Conservation (phyloP, 306 rosid species). For the Dalbergia oliveri region DNA sequence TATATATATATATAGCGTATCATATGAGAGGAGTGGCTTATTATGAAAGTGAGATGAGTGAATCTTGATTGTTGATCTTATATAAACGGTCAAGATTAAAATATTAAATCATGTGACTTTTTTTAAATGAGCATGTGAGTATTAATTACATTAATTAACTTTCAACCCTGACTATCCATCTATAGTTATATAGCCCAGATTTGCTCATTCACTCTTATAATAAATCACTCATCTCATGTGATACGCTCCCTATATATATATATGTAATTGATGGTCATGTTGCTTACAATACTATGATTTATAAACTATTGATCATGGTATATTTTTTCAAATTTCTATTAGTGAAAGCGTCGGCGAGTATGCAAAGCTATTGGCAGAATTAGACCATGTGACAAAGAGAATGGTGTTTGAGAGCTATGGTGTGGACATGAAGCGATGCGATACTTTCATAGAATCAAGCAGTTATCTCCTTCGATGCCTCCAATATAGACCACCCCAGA, state of each 20-base stretch:
- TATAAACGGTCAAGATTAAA: too few species aligned
- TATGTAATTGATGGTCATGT: not conserved
- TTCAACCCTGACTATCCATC: too few species aligned
- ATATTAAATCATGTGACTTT: too few species aligned
- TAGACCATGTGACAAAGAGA: constrained; percentile 28
- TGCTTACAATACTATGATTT: not conserved
- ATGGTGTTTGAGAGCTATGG: constrained; percentile 45
- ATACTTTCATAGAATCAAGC: constrained; percentile 16
- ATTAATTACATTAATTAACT: too few species aligned
- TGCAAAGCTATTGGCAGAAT: constrained; percentile 26
- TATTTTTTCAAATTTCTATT: not conserved
- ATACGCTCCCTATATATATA: not conserved
- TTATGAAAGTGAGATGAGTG: too few species aligned
- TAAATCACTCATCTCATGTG: too few species aligned
- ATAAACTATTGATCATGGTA: not conserved
- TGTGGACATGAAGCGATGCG: constrained; percentile 1
- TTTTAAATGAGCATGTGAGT: too few species aligned
- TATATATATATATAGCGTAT: too few species aligned
- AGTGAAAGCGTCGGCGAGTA: constrained; percentile 31
- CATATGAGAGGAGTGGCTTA: too few species aligned
- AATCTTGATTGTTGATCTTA: too few species aligned
- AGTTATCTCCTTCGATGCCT: constrained; percentile 41
- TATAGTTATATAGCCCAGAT: too few species aligned
- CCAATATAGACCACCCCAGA: constrained; percentile 29
- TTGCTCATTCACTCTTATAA: too few species aligned